Evolutionary conservation across 2,329 filamentous ascomycete species (phyloP).

Genomic region (Xylariaceae sp.): DNA sequence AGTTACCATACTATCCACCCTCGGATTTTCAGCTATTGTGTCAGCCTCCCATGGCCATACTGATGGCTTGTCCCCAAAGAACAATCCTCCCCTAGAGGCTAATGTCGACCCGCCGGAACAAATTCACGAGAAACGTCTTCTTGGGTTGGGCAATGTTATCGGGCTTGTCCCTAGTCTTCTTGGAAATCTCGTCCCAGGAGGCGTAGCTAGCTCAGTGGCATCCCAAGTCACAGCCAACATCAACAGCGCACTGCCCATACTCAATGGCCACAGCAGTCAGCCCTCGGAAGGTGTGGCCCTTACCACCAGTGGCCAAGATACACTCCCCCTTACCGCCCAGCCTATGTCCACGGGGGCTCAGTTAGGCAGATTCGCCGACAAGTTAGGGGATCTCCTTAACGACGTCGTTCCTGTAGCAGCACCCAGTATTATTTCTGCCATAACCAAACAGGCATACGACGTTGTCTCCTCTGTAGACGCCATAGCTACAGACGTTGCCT

Average conservation of each 20-base stretch:
- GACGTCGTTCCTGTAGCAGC: slow-evolving; percentile 16
- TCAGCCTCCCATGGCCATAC: slow-evolving; percentile 10
- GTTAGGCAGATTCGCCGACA: slow-evolving; percentile 15
- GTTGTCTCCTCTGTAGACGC: slow-evolving; percentile 21
- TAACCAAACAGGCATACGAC: slow-evolving; percentile 21
- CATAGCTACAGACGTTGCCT: slow-evolving; percentile 26
- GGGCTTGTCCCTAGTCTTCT: slow-evolving; percentile 16
- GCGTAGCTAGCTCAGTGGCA: slow-evolving; percentile 16
- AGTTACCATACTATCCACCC: slow-evolving; percentile 16
- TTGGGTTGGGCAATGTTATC: slow-evolving; percentile 17
- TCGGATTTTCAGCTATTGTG: slow-evolving; percentile 18
- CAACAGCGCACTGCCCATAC: slow-evolving; percentile 13
- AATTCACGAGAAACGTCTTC: slow-evolving; percentile 16
- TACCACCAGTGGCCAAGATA: slow-evolving; percentile 13
- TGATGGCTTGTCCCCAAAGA: slow-evolving; percentile 10
- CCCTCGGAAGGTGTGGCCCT: slow-evolving; percentile 21
- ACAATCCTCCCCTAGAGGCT: neutral
- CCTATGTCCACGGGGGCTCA: slow-evolving; percentile 18
- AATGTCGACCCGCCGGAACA: neutral
- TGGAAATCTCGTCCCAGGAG: slow-evolving; percentile 16
- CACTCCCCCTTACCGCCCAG: slow-evolving; percentile 16
- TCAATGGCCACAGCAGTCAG: slow-evolving; percentile 13
- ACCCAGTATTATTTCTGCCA: slow-evolving; percentile 20
- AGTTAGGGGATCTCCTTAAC: slow-evolving; percentile 21
- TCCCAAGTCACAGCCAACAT: slow-evolving; percentile 19